These are phyloP conservation scores for Podila minutissima DNA, from an alignment of 192 early-diverging fungal genomes.

Conservation along the genomic window DNA sequence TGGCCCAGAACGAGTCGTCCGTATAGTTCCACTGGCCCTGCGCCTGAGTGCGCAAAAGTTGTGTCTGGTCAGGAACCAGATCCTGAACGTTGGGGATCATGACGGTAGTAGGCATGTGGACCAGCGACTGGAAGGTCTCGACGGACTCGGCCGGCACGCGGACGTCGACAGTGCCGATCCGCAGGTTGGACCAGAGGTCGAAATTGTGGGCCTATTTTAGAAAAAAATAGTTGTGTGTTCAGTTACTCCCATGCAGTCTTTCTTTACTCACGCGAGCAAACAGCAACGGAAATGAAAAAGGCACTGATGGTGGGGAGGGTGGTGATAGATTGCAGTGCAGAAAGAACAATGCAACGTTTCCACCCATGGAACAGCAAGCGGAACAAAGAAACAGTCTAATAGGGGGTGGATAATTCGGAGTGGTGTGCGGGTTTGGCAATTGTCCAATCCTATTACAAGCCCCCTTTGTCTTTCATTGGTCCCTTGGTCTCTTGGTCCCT, in stretches of 20 bases:
- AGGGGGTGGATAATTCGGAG: not conserved
- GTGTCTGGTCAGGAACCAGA: slow-evolving; percentile 26
- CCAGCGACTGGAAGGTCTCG: slow-evolving; percentile 15
- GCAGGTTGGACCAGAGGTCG: slow-evolving; percentile 50
- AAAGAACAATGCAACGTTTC: no score
- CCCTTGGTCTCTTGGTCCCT: not conserved
- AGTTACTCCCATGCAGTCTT: not conserved
- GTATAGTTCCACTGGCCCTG: slow-evolving; percentile 24
- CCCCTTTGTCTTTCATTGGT: not conserved
- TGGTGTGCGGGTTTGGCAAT: not conserved
- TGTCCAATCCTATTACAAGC: no score
- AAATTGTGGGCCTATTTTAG: slow-evolving; percentile 30
- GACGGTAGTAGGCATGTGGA: slow-evolving; percentile 28
- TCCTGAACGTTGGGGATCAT: slow-evolving; percentile 47
- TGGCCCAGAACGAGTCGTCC: slow-evolving; percentile 42
- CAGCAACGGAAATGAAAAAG: not conserved
- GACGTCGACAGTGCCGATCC: slow-evolving; percentile 45
- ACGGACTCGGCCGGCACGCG: slow-evolving; percentile 35
- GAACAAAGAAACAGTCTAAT: no score
- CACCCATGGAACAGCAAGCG: no score
- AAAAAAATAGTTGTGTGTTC: not conserved
- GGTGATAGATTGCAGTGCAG: no score
- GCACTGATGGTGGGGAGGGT: not conserved
- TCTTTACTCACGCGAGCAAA: not conserved
- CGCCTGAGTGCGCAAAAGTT: not conserved